Evolutionary conservation across 257 asterid species (phyloP).

Genomic region (Solanum virginianum): DNA sequence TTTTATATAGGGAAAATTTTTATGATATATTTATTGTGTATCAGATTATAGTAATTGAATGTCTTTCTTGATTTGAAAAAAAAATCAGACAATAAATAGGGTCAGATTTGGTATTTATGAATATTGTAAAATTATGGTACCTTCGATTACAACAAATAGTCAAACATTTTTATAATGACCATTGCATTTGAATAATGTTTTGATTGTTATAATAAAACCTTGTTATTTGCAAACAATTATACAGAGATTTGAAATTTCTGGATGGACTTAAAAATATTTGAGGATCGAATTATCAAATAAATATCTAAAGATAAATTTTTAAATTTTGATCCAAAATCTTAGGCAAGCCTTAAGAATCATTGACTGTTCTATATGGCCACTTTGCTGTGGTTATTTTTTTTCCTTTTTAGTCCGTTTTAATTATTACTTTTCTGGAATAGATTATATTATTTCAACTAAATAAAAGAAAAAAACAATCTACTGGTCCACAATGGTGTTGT

Average conservation of each 20-base stretch:
- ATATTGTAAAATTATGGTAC: too few species aligned
- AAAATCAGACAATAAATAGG: not conserved
- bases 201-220: not conserved
- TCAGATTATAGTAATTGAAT: not conserved
- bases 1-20: not conserved
- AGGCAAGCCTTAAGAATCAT: not conserved
- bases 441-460: not conserved
- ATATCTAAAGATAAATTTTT: too few species aligned
- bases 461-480: not conserved
- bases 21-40: not conserved
- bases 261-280: too few species aligned
- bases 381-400: too few species aligned
- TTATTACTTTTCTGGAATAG: not conserved
- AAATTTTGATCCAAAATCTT: too few species aligned
- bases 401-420: not conserved
- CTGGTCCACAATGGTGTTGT: not conserved
- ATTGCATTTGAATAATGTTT: not conserved
- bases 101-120: not conserved
- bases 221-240: fast-evolving
- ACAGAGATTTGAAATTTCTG: not conserved
- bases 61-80: not conserved
- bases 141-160: not conserved
- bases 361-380: not conserved
- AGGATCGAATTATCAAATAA: too few species aligned
- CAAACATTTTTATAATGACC: not conserved